Base-by-base conservation (phyloP, 108 stramenopile genomes). In the Pseudonitzschia pungens region DNA sequence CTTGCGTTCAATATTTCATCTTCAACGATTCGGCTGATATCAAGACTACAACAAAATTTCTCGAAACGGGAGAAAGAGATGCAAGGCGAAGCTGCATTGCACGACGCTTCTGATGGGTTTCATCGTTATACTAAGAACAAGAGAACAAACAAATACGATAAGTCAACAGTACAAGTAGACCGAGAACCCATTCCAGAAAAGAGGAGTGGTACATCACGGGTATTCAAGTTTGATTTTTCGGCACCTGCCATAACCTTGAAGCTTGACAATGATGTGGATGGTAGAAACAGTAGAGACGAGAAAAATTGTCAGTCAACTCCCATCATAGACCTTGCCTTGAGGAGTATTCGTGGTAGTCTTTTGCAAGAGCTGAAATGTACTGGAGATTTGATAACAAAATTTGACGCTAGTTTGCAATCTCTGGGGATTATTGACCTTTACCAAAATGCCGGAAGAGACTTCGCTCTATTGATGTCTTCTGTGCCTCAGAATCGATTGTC, bases 1-100 rank as follows among this genome's bases (percentile, higher is more conserved):
- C 74, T 91, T 18, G 80, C 78, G 12, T 88, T 91, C 77, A 91
- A 91, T 69, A 44, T 88, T 58, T 87, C 78, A 15, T 81, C 90
- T 4, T 91, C 87, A 33, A 72, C 90, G 3, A 75, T 87, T 9
- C 77, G 78, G 18, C 68, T 91, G 21, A 70, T 87, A n/a, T 65
- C 69, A 26, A 78, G 87, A 1, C 80, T 91, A 20, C 65, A 69
- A 21, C 32, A 50, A 32, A 70, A 85, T 59, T 88, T 71, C 71
- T 50, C 78, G 20, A 51, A 54, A 48, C 56, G 65, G 45, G 14
- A 40, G 5, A 44, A 33, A 31, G 54, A 56, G 54, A 56, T 45
- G 20, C 42, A 59, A 41, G 2, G 42, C 18, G 60, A 62, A 62
- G 29, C 60, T 40, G 33, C 15, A 40, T 40, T 40, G 2, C 40